Evolutionary conservation across 2,329 filamentous ascomycete species (phyloP), one percentile per base, ranked within the genome.

Genomic region (Trichoderma sp.): DNA sequence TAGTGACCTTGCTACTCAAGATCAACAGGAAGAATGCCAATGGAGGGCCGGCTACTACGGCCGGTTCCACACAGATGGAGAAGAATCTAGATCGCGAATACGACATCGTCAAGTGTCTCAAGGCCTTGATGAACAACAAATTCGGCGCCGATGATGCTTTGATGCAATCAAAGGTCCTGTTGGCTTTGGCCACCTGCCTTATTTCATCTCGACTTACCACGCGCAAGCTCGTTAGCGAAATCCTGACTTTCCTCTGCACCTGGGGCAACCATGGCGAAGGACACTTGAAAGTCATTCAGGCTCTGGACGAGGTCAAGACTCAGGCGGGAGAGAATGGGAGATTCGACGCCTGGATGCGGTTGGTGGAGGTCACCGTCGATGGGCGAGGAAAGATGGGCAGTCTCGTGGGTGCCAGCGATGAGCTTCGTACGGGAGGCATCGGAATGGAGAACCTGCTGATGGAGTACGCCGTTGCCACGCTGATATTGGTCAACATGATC

Each of bases 301-400:
- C 93, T 42, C 88, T 98, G 83, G 95, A 99, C 77, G 87, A 91
- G 77, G 91, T 97, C 80, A 98, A 97, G 80, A 87, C 86, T 53
- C 88, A 93, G 74, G 90, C 94, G 75, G 91, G 90, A 70, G 95
- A 98, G 78, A 97, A 96, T 80, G 94, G 95, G 45, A 89, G 95
- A 1, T 99, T 99, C 76, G 95, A 99, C 79, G 90, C 94, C 42
- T 99, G 95, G 95, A 97, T 99, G 92, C 92, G 95, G 69, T 91
- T 97, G 69, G 94, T 98, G 50, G 95, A 98, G 80, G 94, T 98
- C 73, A 98, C 94, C 1, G 89, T 97, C 71, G 95, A 98, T 79
- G 95, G 95, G 45, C 91, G 95, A 75, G 95, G 95, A 74, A 99
- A 98, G 85, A 97, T 99, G 93, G 95, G 95, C 74, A 97, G 94